A percentile compares a stretch with the other conserved stretches of the same genome.
These are phyloP conservation scores for Thermothelomyces thermophilus DNA, from an alignment of 2,329 filamentous ascomycete genomes.

Conservation along the genomic window DNA sequence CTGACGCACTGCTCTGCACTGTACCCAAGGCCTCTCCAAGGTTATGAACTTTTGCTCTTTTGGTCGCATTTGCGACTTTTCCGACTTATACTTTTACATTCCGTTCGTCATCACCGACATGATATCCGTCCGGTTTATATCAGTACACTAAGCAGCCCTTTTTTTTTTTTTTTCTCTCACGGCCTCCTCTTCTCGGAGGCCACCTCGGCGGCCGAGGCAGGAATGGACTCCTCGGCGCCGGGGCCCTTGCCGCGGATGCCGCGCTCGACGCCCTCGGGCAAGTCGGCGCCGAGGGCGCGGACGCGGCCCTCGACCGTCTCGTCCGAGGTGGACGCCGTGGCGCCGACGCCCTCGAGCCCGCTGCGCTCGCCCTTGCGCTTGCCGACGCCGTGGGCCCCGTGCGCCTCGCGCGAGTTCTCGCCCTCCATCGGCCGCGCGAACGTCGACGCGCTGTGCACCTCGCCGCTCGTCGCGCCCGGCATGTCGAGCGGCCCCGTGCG, in stretches of 20 bases:
- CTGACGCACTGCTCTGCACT: conserved; percentile 17
- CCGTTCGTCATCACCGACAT: no score
- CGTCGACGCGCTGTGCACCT: conserved; percentile 37
- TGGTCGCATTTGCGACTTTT: not conserved
- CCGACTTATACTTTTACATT: not conserved
- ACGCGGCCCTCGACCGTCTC: not conserved
- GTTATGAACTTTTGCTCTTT: no score
- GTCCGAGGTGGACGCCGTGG: conserved; percentile 19
- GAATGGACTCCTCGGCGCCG: no score
- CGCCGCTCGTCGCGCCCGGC: conserved; percentile 38
- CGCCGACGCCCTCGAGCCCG: conserved; percentile 36
- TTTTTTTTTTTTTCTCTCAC: no score
- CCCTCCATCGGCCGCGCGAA: conserved; percentile 40
- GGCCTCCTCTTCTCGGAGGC: no score
- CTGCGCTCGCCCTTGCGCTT: conserved; percentile 33
- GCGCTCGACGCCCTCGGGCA: no score
- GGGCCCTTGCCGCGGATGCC: no score
- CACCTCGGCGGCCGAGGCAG: no score
- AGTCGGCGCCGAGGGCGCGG: no score
- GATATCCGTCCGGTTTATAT: no score
- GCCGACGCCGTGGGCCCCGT: conserved; percentile 23
- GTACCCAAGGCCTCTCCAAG: no score
- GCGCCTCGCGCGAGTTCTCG: conserved; percentile 36
- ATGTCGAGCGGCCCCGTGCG: conserved; percentile 33
- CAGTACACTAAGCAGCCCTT: no score